A percentile compares a stretch with the other conserved stretches of the same genome.
phyloP scores from a whole-genome alignment of 768 basidiomycete genomes.

The Lactifluus piperatus region DNA sequence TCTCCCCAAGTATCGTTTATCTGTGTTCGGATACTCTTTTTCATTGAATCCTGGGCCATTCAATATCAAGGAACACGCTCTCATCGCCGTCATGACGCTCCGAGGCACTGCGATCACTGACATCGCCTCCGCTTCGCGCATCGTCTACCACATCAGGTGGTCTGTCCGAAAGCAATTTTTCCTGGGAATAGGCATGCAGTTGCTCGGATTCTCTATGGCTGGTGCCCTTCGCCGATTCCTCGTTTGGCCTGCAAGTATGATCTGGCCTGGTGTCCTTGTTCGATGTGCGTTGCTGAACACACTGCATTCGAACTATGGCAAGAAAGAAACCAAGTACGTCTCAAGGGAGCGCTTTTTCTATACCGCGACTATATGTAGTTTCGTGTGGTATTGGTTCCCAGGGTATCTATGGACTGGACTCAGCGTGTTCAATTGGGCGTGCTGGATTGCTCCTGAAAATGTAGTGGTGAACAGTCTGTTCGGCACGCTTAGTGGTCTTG shows the following conservation, averaged over 20 bases:
- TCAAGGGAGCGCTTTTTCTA: conserved; percentile 75
- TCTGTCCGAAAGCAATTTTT: conserved; percentile 53
- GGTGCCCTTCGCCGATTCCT: conserved; percentile 73
- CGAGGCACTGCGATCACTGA: conserved; percentile 65
- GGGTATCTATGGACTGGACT: conserved; percentile 81
- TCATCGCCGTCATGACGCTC: conserved; percentile 71
- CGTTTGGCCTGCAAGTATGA: conserved; percentile 80
- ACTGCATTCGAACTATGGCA: conserved; percentile 67
- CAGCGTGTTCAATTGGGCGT: conserved; percentile 83
- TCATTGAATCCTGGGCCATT: conserved; percentile 78
- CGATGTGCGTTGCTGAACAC: conserved; percentile 83
- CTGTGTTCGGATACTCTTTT: conserved; percentile 64
- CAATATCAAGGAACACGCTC: conserved; percentile 86
- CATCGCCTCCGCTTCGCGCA: conserved; percentile 52
- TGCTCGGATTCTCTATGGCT: conserved; percentile 62
- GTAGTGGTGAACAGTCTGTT: conserved; percentile 65
- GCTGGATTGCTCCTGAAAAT: conserved; percentile 84
- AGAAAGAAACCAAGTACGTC: conserved; percentile 59
- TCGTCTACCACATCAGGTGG: conserved; percentile 57
- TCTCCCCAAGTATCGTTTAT: conserved; percentile 57
- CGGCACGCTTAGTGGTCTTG: conserved; percentile 63
- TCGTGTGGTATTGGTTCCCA: conserved; percentile 71
- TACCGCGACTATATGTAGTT: conserved; percentile 48
- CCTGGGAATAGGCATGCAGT: conserved; percentile 52
- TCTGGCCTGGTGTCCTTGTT: conserved; percentile 85